These are phyloP conservation scores for Beta vulgaris DNA, from an alignment of 148 eudicot genomes.

Conservation along the genomic window DNA sequence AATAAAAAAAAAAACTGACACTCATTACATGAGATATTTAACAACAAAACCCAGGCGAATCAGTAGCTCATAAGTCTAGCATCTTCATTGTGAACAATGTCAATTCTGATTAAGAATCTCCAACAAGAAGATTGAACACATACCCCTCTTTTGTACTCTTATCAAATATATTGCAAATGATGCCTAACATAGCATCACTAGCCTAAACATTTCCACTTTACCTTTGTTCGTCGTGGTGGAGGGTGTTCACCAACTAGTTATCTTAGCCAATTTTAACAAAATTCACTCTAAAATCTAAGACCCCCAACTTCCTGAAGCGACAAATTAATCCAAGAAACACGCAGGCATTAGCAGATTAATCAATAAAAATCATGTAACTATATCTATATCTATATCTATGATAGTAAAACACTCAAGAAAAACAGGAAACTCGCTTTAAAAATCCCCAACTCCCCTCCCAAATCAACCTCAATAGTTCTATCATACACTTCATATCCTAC, in stretches of 20 bases:
- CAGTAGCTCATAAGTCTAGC: conserved; percentile 9
- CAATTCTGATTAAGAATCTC: background rate
- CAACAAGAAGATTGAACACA: background rate
- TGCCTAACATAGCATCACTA: background rate
- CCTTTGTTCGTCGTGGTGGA: background rate
- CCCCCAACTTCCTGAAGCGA: background rate
- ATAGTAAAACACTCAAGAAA: too few relatives aligned
- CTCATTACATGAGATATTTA: background rate
- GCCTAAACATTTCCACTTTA: background rate
- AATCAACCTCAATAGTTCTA: background rate
- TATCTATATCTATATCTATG: too few relatives aligned
- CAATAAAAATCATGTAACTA: too few relatives aligned
- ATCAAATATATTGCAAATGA: background rate
- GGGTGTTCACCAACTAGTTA: background rate
- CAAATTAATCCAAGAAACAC: background rate
- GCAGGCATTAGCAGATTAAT: background rate
- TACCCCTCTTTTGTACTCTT: background rate
- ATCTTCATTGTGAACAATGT: background rate
- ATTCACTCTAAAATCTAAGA: background rate
- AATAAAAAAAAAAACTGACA: background rate
- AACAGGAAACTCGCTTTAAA: background rate
- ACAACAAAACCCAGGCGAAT: background rate
- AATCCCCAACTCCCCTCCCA: too few relatives aligned
- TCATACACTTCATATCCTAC: background rate
- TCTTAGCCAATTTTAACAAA: background rate